Percentiles rank a stretch among this genome's conserved stretches.
Evolutionary conservation across 2,329 filamentous ascomycete genomes (phyloP).

Genomic region (Apiospora kogelbergensis): DNA sequence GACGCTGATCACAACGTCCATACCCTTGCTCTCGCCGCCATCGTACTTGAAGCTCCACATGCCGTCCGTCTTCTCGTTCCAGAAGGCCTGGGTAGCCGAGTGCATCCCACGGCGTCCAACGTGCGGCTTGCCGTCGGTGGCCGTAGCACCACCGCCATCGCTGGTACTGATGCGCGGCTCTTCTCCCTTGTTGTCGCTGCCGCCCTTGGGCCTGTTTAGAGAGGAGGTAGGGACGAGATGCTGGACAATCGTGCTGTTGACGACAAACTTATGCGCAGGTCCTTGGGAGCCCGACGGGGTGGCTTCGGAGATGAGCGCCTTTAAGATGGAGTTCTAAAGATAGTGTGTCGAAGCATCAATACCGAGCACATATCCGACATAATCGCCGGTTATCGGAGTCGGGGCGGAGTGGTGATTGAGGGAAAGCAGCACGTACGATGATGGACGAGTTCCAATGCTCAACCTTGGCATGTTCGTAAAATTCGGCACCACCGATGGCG

Average conservation of each 20-base stretch:
- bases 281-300: constrained; percentile 55
- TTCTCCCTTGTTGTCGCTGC: constrained; percentile 47
- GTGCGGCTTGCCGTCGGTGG: constrained; percentile 66
- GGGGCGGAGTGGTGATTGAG: not conserved
- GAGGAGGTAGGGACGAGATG: constrained; percentile 72
- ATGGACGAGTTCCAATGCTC: constrained; percentile 89
- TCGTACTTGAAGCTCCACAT: constrained; percentile 91
- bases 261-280: constrained; percentile 85
- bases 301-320: constrained; percentile 74
- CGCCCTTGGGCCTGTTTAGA: constrained; percentile 57
- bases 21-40: constrained; percentile 61
- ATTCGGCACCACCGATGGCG: constrained; percentile 70
- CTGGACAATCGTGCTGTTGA: constrained; percentile 98
- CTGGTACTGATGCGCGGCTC: constrained; percentile 57
- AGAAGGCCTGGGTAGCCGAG: constrained; percentile 80
- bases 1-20: constrained; percentile 70
- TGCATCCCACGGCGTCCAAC: constrained; percentile 89
- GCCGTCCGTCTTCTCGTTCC: constrained; percentile 87
- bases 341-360: not conserved
- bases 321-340: constrained; percentile 70
- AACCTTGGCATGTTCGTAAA: constrained; percentile 85
- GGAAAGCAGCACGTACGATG: constrained; percentile 63
- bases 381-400: not conserved
- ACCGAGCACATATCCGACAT: not conserved
- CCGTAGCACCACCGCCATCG: constrained; percentile 49